These are phyloP conservation scores for Fraxinus albicans DNA, from an alignment of 305 asterid species.

Conservation along the genomic window DNA sequence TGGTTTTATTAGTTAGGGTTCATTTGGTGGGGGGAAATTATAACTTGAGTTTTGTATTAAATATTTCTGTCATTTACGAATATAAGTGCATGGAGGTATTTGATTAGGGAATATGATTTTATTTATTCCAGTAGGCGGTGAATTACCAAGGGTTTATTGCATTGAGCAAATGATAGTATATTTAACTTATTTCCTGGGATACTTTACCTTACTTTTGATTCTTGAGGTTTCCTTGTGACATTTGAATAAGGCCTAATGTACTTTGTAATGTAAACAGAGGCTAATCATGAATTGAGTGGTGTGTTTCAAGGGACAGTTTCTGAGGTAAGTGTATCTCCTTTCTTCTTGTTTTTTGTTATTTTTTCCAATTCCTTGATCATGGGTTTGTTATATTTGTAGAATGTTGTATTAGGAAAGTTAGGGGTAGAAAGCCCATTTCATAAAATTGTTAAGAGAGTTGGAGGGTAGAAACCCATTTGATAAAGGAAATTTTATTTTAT, in stretches of 20 bases:
- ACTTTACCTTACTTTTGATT: background rate
- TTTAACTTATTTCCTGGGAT: background rate
- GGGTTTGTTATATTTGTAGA: background rate
- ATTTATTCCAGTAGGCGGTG: conserved; percentile 8
- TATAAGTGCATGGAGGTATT: background rate
- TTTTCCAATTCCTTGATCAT: conserved; percentile 1
- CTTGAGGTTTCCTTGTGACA: background rate
- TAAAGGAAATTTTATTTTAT: background rate
- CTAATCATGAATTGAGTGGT: conserved; percentile 35
- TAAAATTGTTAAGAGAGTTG: conserved; percentile 6
- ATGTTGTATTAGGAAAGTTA: background rate
- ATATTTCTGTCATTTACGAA: background rate
- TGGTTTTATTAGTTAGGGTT: background rate
- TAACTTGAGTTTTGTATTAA: background rate
- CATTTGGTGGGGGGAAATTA: background rate
- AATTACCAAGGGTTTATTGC: background rate
- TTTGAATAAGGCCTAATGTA: conserved; percentile 3
- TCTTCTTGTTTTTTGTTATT: background rate
- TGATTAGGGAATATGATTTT: background rate
- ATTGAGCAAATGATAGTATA: background rate
- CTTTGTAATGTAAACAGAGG: conserved; percentile 42
- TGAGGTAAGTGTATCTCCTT: conserved; percentile 42
- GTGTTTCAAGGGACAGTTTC: conserved; percentile 36
- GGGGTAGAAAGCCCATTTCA: background rate
- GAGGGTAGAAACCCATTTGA: background rate